These are phyloP conservation scores for Scleroderma bovista DNA, from an alignment of 768 basidiomycete species.

Conservation along the genomic window DNA sequence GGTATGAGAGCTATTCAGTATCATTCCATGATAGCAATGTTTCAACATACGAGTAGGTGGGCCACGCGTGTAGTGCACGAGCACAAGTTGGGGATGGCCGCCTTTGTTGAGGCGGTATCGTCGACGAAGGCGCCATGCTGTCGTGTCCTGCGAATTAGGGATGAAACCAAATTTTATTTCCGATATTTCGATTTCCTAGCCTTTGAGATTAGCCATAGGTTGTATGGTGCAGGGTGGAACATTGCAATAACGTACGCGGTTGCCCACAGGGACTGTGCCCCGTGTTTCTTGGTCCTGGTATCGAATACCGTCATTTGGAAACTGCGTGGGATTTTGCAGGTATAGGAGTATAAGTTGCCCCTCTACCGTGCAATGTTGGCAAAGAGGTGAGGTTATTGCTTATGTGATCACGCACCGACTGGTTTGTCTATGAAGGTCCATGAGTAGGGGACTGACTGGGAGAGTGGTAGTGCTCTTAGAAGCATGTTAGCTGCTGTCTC, in stretches of 20 bases:
- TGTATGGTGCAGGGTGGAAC: background rate
- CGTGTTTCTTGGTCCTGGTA: slow-evolving; percentile 70
- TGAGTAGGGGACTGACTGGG: slow-evolving; percentile 55
- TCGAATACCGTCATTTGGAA: slow-evolving; percentile 73
- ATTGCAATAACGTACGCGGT: slow-evolving; percentile 43
- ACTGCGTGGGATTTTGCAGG: slow-evolving; percentile 50
- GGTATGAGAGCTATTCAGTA: slow-evolving; percentile 1
- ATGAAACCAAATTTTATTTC: slow-evolving; percentile 75
- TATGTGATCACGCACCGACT: slow-evolving; percentile 41
- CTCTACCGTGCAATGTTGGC: slow-evolving; percentile 35
- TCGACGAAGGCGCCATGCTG: slow-evolving; percentile 63
- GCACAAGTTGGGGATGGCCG: slow-evolving; percentile 64
- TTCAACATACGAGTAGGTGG: slow-evolving; percentile 56
- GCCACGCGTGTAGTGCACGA: slow-evolving; percentile 73
- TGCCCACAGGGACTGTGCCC: slow-evolving; percentile 41
- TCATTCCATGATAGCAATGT: no score
- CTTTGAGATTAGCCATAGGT: background rate
- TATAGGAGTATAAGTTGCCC: slow-evolving; percentile 65
- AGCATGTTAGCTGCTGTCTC: slow-evolving; percentile 61
- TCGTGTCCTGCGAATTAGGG: slow-evolving; percentile 55
- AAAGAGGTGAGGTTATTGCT: background rate
- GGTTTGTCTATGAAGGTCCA: slow-evolving; percentile 82
- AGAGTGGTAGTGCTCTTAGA: slow-evolving; percentile 49
- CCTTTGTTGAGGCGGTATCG: slow-evolving; percentile 71
- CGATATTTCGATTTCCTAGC: slow-evolving; percentile 70